Percentiles rank a stretch among this genome's conserved stretches.
Conservation (phyloP, 2,329 filamentous ascomycete species). For the Pseudogymnoascus sp. region DNA sequence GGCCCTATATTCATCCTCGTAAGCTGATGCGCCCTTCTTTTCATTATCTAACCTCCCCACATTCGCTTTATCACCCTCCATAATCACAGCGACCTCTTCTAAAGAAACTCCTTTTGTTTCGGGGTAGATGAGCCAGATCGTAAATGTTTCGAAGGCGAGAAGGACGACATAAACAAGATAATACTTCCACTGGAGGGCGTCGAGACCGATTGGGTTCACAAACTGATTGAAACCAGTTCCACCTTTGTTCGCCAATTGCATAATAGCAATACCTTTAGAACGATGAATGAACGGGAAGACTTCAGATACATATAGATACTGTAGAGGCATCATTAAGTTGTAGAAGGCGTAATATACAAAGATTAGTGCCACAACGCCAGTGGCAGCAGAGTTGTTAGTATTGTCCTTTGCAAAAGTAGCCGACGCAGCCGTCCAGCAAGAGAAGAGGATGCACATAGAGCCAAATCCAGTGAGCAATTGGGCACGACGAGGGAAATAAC, state of each 20-base stretch:
- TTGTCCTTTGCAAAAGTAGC: constrained; percentile 1
- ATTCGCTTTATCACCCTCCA: not conserved
- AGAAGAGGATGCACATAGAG: not conserved
- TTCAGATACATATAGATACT: not conserved
- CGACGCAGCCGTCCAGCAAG: not conserved
- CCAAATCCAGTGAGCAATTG: not conserved
- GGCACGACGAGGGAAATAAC: not conserved
- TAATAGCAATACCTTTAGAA: constrained; percentile 14
- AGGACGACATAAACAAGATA: constrained; percentile 31
- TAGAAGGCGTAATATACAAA: constrained; percentile 8
- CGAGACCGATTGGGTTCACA: constrained; percentile 33
- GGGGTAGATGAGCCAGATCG: constrained; percentile 30
- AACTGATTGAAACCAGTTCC: constrained; percentile 31
- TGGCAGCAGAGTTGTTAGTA: not conserved
- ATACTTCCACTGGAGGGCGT: constrained; percentile 30
- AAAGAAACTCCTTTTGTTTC: constrained; percentile 11
- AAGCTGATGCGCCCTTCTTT: not conserved
- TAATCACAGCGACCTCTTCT: constrained; percentile 10
- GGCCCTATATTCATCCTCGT: not conserved
- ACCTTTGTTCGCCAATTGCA: constrained; percentile 14
- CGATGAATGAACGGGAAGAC: constrained; percentile 1
- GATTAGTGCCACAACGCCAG: not conserved
- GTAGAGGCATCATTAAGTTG: constrained; percentile 5
- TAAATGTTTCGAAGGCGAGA: constrained; percentile 22
- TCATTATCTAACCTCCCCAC: not conserved